phyloP scores from a whole-genome alignment of 192 early-diverging fungal species.

The Paraglomus occultum region DNA sequence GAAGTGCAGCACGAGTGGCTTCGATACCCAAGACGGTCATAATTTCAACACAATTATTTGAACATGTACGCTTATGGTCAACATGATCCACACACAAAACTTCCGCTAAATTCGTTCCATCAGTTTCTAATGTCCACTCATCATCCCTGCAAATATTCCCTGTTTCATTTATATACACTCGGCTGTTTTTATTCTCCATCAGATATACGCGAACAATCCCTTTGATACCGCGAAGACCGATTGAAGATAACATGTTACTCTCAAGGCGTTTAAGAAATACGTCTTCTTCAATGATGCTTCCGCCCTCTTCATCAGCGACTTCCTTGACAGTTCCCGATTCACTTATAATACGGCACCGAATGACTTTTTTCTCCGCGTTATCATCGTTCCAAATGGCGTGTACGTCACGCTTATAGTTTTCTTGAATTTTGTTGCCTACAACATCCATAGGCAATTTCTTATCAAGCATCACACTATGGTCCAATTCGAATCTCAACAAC shows the following conservation, averaged over 20 bases:
- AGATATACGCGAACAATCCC: constrained; percentile 87
- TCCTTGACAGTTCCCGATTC: constrained; percentile 62
- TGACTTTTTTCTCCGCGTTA: constrained; percentile 82
- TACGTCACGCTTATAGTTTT: constrained; percentile 76
- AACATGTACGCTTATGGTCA: constrained; percentile 75
- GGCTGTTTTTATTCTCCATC: constrained; percentile 50
- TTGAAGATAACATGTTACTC: constrained; percentile 79
- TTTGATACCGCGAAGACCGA: constrained; percentile 85
- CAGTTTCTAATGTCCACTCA: constrained; percentile 88
- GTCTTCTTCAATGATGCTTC: constrained; percentile 69
- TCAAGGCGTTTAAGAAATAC: constrained; percentile 86
- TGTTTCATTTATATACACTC: constrained; percentile 47
- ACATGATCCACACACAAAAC: constrained; percentile 86
- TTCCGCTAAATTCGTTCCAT: constrained; percentile 87
- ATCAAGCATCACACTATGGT: constrained; percentile 83
- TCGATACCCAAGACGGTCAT: constrained; percentile 94
- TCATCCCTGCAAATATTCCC: constrained; percentile 64
- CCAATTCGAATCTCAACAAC: constrained; percentile 73
- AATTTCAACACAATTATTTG: constrained; percentile 93
- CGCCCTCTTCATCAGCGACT: constrained; percentile 60
- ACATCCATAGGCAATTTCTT: constrained; percentile 85
- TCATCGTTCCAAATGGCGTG: constrained; percentile 87
- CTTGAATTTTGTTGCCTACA: constrained; percentile 75
- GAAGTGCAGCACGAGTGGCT: constrained; percentile 85
- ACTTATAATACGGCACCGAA: constrained; percentile 82